These are phyloP conservation scores for Elsinoe perseae DNA, from an alignment of 2,329 filamentous ascomycete genomes.

Conservation along the genomic window DNA sequence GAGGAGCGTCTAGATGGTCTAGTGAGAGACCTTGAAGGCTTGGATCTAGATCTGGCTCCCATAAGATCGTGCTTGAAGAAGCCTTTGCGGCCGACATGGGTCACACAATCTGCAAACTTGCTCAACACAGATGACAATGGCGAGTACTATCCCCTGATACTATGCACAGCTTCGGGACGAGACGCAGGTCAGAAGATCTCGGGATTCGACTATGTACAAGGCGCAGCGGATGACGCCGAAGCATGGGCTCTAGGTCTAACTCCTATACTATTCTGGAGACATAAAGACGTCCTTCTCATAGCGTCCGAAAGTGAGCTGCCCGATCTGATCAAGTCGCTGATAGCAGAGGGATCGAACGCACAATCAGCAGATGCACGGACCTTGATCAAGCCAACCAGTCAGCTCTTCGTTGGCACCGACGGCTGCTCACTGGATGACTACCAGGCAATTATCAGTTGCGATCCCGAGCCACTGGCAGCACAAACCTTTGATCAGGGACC, in stretches of 20 bases:
- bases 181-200: slow-evolving; percentile 58
- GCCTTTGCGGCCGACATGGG: slow-evolving; percentile 71
- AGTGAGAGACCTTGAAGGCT: slow-evolving; percentile 44
- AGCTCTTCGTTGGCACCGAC: slow-evolving; percentile 34
- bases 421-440: slow-evolving; percentile 21
- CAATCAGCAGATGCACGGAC: slow-evolving; percentile 26
- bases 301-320: slow-evolving; percentile 59
- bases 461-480: not conserved
- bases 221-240: slow-evolving; percentile 89
- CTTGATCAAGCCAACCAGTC: slow-evolving; percentile 35
- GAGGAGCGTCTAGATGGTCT: slow-evolving; percentile 52
- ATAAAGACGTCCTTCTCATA: slow-evolving; percentile 53
- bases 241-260: slow-evolving; percentile 82
- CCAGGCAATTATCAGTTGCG: slow-evolving; percentile 38
- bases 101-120: slow-evolving; percentile 57
- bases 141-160: slow-evolving; percentile 64
- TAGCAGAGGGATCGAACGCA: slow-evolving; percentile 23
- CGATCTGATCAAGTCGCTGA: slow-evolving; percentile 41
- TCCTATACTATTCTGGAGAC: slow-evolving; percentile 68
- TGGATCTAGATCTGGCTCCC: slow-evolving; percentile 52
- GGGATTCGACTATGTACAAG: slow-evolving; percentile 78
- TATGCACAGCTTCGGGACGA: slow-evolving; percentile 74
- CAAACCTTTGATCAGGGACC: slow-evolving; percentile 19
- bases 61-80: slow-evolving; percentile 55
- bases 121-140: not conserved